Conservation (phyloP, 1,284 basidiomycete genomes). For the Sphaerobolus stellatus region DNA sequence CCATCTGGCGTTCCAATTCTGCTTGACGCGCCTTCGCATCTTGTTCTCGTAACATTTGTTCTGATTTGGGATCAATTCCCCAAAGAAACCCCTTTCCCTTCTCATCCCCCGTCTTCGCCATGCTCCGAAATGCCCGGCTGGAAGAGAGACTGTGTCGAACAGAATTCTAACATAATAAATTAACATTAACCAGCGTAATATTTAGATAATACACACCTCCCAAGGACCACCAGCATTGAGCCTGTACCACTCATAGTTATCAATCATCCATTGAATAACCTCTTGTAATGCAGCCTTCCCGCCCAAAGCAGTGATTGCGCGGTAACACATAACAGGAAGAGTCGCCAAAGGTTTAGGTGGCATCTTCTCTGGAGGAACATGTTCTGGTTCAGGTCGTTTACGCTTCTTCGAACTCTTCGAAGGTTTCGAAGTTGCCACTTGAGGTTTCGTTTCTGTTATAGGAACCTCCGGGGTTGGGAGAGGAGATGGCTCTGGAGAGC, state of each 20-base stretch:
- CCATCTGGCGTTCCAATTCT: constrained; percentile 47
- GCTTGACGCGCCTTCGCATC: constrained; percentile 55
- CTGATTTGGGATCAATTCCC: constrained; percentile 76
- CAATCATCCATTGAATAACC: constrained; percentile 89
- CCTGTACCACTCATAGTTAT: constrained; percentile 86
- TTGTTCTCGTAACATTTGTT: constrained; percentile 66
- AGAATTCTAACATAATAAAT: constrained; percentile 61
- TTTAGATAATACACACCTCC: constrained; percentile 63
- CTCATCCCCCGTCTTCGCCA: constrained; percentile 80
- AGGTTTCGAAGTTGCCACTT: constrained; percentile 45
- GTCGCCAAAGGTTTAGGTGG: constrained; percentile 76
- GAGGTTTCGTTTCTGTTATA: no score
- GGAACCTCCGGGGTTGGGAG: constrained; percentile 48
- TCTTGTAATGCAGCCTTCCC: constrained; percentile 90
- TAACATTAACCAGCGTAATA: neutral
- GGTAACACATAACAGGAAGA: constrained; percentile 77
- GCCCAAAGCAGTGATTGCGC: constrained; percentile 73
- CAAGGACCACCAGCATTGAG: constrained; percentile 78
- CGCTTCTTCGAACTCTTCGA: constrained; percentile 66
- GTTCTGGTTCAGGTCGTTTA: constrained; percentile 56
- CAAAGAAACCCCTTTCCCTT: constrained; percentile 89
- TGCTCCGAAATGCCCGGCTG: constrained; percentile 83
- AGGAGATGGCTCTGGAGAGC: constrained; percentile 64
- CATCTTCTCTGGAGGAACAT: constrained; percentile 59
- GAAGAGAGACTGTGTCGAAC: constrained; percentile 91